Evolutionary conservation across 345 rosid genomes (phyloP).

Genomic region (Pugionium cornutum): DNA sequence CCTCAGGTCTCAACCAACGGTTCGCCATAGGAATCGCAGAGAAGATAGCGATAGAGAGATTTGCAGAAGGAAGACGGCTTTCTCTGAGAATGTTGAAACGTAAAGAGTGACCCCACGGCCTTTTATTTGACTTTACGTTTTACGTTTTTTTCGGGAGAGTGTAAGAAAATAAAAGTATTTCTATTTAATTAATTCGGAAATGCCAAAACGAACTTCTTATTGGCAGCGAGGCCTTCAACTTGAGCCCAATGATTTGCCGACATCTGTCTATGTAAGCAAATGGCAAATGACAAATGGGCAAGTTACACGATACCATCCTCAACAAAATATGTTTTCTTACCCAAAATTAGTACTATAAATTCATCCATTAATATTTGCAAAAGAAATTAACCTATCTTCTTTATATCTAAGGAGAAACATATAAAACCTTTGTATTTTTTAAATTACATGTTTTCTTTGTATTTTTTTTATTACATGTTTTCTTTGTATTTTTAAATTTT

Average conservation of each 20-base stretch:
- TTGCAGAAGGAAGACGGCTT: conserved; percentile 31
- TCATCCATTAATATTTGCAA: no score
- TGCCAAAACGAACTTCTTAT: conserved; percentile 1
- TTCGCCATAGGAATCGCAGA: conserved; percentile 49
- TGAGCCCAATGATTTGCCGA: neutral
- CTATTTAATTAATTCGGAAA: neutral
- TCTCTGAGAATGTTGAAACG: conserved; percentile 26
- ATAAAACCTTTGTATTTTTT: no score
- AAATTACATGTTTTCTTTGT: no score
- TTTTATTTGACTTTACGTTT: conserved; percentile 24
- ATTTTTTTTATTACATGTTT: no score
- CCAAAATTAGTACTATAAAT: no score
- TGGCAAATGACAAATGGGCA: conserved; percentile 21
- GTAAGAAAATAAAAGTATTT: neutral
- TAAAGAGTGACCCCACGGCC: conserved; percentile 6
- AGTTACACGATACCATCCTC: conserved; percentile 32
- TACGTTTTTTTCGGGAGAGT: conserved; percentile 21
- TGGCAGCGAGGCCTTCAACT: conserved; percentile 26
- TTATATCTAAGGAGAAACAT: no score
- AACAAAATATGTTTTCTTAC: neutral
- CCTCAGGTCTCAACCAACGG: conserved; percentile 88
- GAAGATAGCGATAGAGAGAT: conserved; percentile 18
- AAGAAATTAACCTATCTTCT: no score
- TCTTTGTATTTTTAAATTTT: no score
- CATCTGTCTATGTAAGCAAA: conserved; percentile 1